phyloP scores from a whole-genome alignment of 2,329 filamentous ascomycete genomes.

The Sporothrix sp. region DNA sequence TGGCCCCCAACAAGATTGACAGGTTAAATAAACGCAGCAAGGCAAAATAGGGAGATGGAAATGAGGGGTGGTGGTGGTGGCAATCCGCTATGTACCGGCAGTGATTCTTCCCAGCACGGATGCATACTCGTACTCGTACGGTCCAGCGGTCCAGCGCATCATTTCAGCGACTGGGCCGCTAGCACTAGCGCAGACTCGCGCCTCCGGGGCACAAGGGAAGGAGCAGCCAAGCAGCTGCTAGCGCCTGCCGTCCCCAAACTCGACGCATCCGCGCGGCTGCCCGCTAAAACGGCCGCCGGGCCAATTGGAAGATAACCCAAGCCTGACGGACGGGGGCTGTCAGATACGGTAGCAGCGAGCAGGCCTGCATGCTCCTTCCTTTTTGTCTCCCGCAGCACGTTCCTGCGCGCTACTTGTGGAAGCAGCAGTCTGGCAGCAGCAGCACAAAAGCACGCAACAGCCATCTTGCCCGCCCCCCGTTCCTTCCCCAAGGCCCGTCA shows the following conservation, averaged over 20 bases:
- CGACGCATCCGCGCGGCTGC: conserved; percentile 1
- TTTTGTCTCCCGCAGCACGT: neutral
- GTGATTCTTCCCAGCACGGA: too few species aligned
- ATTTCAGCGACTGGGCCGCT: neutral
- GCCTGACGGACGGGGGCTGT: too few species aligned
- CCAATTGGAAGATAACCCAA: too few species aligned
- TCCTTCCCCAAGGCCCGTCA: neutral
- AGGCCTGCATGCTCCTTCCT: neutral
- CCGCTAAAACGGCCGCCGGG: neutral
- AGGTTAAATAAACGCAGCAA: conserved; percentile 2
- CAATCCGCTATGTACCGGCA: too few species aligned
- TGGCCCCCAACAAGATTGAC: neutral
- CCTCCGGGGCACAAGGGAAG: neutral
- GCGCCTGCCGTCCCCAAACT: neutral
- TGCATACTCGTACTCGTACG: too few species aligned
- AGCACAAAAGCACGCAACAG: conserved; percentile 2
- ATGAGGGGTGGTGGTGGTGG: neutral
- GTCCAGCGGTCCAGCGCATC: neutral
- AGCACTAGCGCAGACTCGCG: conserved; percentile 4
- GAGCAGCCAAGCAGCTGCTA: neutral
- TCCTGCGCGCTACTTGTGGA: neutral
- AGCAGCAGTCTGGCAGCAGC: neutral
- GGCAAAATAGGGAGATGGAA: neutral
- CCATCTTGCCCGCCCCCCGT: neutral
- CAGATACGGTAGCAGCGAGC: too few species aligned